Evolutionary conservation across 257 asterid species (phyloP).

Genomic region (Scutellaria minor): DNA sequence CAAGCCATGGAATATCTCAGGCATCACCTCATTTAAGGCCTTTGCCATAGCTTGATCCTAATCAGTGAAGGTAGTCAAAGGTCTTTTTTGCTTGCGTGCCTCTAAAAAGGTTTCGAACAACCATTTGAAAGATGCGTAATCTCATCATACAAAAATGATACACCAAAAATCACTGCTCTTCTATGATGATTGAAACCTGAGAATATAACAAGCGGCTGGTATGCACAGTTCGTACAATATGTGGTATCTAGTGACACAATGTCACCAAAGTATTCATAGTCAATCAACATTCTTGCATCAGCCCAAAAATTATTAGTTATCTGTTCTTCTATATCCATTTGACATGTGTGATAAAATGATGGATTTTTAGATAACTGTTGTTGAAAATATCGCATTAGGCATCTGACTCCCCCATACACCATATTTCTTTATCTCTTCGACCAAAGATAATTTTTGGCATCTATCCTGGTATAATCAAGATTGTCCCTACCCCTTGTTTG

Average conservation of each 20-base stretch:
- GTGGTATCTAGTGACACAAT: too few relatives aligned
- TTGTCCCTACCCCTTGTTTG: neutral
- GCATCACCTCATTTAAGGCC: neutral
- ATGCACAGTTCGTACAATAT: too few relatives aligned
- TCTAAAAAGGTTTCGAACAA: neutral
- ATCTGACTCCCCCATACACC: neutral
- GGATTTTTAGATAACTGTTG: neutral
- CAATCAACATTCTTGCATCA: too few relatives aligned
- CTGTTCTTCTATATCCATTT: too few relatives aligned
- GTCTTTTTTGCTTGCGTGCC: neutral
- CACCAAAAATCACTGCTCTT: neutral
- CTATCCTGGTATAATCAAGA: conserved; percentile 5
- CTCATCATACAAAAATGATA: neutral
- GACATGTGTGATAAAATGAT: too few relatives aligned
- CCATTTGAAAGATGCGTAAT: neutral
- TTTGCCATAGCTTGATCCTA: neutral
- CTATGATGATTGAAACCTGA: too few relatives aligned
- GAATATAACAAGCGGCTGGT: too few relatives aligned
- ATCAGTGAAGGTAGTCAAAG: neutral
- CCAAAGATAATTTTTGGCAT: neutral
- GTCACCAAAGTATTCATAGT: too few relatives aligned
- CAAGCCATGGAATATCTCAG: neutral
- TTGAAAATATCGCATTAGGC: conserved; percentile 15
- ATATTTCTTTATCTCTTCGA: neutral
- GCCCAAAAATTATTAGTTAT: too few relatives aligned